Evolutionary conservation across 148 eudicot genomes (phyloP).

Genomic region (Pouteria glomerata): DNA sequence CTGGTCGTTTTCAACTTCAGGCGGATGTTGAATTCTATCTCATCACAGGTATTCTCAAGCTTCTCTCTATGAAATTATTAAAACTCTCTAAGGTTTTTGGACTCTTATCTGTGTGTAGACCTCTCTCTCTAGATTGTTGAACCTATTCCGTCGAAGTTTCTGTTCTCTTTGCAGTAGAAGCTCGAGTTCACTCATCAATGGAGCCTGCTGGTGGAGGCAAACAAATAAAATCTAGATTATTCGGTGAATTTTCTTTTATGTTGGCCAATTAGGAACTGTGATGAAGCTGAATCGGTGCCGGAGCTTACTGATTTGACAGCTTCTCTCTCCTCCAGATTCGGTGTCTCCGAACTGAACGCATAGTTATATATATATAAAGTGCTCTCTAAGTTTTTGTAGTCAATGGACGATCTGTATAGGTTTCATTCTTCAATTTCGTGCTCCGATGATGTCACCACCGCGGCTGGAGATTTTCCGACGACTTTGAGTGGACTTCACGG

Average conservation of each 20-base stretch:
- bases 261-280: neutral
- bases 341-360: no score
- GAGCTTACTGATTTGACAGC: neutral
- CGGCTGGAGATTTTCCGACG: neutral
- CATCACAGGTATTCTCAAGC: neutral
- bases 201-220: no score
- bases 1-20: neutral
- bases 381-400: neutral
- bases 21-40: neutral
- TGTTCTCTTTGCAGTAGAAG: neutral
- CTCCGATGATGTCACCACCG: slow-evolving; percentile 9
- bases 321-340: no score
- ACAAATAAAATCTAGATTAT: no score
- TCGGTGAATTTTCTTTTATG: no score
- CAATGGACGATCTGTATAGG: slow-evolving; percentile 34
- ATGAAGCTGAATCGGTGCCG: neutral
- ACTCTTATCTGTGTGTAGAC: neutral
- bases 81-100: no score
- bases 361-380: neutral
- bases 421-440: slow-evolving; percentile 28
- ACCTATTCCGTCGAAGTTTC: neutral
- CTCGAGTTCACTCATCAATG: neutral
- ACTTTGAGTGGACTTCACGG: neutral
- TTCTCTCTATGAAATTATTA: neutral
- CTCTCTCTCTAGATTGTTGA: neutral